Evolutionary conservation across 2,329 filamentous ascomycete species (phyloP).

Genomic region (Fonsecaea multimorphosa): DNA sequence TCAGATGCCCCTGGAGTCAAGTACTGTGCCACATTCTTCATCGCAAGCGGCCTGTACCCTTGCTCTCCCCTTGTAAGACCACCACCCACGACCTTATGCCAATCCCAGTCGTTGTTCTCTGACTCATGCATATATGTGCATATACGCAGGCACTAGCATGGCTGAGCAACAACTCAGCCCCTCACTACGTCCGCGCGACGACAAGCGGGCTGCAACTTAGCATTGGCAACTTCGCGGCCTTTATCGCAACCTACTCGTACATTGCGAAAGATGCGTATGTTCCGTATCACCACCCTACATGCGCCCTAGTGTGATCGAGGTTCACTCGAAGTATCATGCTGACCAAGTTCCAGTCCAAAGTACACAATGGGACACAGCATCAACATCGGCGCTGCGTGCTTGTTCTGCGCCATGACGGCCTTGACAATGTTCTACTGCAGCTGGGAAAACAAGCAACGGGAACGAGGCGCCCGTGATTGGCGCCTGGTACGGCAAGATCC

Average conservation of each 20-base stretch:
- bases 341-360: constrained; percentile 38
- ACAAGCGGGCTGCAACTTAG: constrained; percentile 63
- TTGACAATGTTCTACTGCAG: constrained; percentile 47
- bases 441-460: constrained; percentile 52
- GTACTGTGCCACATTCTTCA: constrained; percentile 48
- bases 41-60: constrained; percentile 43
- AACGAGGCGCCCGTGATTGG: constrained; percentile 48
- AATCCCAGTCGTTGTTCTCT: constrained; percentile 61
- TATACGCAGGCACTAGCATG: constrained; percentile 70
- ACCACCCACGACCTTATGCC: too few species aligned
- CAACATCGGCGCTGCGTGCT: constrained; percentile 49
- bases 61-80: constrained; percentile 23
- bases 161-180: constrained; percentile 44
- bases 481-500: constrained; percentile 44
- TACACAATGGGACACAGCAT: constrained; percentile 52
- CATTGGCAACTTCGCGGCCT: constrained; percentile 70
- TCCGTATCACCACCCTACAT: too few species aligned
- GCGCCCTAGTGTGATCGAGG: too few species aligned
- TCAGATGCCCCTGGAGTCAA: constrained; percentile 43
- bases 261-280: constrained; percentile 51
- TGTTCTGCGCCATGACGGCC: constrained; percentile 44
- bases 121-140: too few species aligned
- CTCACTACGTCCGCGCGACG: constrained; percentile 44
- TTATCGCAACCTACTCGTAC: constrained; percentile 60
- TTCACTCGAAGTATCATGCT: not conserved